Evolutionary conservation across 345 rosid genomes (phyloP).

Genomic region (Sonneratia alba): DNA sequence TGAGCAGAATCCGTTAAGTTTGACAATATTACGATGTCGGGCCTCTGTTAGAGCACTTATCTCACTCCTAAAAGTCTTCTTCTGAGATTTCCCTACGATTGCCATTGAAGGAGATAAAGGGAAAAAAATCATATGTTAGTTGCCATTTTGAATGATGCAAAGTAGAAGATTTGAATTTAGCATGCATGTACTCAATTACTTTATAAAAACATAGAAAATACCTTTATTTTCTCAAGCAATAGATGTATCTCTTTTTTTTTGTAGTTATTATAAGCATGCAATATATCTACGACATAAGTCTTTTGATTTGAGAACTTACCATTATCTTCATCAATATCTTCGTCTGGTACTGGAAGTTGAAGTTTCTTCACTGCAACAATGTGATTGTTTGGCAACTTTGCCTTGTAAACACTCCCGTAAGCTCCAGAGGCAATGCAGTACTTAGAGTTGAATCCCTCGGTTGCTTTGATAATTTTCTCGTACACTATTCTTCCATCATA

Average conservation of each 20-base stretch:
- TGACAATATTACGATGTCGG: conserved; percentile 33
- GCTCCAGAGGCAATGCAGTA: conserved; percentile 24
- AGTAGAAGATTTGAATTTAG: neutral
- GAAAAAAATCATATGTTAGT: neutral
- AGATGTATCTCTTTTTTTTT: too few species aligned
- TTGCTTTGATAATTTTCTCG: conserved; percentile 19
- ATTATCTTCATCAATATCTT: neutral
- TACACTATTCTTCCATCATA: conserved; percentile 16
- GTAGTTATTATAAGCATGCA: too few species aligned
- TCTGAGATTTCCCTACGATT: neutral
- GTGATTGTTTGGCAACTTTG: conserved; percentile 4
- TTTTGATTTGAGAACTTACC: neutral
- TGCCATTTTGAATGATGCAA: neutral
- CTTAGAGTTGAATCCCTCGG: conserved; percentile 14
- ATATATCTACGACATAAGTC: too few species aligned
- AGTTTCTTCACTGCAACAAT: conserved; percentile 29
- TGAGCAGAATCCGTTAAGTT: conserved; percentile 23
- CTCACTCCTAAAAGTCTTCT: conserved; percentile 26
- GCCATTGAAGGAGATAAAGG: neutral
- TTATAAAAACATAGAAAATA: too few species aligned
- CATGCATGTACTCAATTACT: neutral
- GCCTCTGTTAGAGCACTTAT: conserved; percentile 16
- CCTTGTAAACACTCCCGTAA: conserved; percentile 20
- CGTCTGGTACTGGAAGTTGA: neutral
- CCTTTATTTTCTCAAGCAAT: too few species aligned